Percentiles rank a stretch among this genome's conserved stretches.
Evolutionary conservation across 352 stramenopile genomes (phyloP).

Genomic region (Phytophthora brassicae): DNA sequence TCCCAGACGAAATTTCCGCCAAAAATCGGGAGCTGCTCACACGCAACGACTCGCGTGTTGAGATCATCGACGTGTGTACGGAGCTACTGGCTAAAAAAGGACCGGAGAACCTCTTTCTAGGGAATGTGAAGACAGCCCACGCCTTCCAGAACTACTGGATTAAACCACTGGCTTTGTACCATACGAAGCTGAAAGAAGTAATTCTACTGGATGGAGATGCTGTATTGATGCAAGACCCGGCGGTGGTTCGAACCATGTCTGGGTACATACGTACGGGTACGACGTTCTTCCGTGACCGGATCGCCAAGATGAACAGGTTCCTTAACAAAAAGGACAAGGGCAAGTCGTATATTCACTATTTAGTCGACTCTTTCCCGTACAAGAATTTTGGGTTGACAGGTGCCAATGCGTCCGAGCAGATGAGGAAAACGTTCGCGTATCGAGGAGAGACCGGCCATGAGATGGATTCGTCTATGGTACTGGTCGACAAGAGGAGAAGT

Average conservation of each 20-base stretch:
- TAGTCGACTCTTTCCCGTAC: slow-evolving; percentile 54
- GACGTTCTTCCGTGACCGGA: slow-evolving; percentile 70
- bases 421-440: slow-evolving; percentile 44
- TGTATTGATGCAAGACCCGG: slow-evolving; percentile 45
- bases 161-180: slow-evolving; percentile 58
- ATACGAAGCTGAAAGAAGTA: slow-evolving; percentile 49
- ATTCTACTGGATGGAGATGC: slow-evolving; percentile 63
- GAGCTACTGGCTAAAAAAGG: slow-evolving; percentile 37
- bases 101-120: slow-evolving; percentile 29
- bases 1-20: slow-evolving; percentile 43
- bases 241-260: slow-evolving; percentile 31
- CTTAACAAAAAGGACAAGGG: slow-evolving; percentile 33
- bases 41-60: slow-evolving; percentile 41
- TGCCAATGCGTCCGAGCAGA: slow-evolving; percentile 35
- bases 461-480: slow-evolving; percentile 63
- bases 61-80: slow-evolving; percentile 67
- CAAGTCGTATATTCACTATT: slow-evolving; percentile 36
- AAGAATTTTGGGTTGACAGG: slow-evolving; percentile 34
- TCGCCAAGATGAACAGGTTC: slow-evolving; percentile 42
- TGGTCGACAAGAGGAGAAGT: slow-evolving; percentile 42
- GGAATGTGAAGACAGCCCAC: slow-evolving; percentile 21
- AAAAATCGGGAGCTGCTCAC: slow-evolving; percentile 39
- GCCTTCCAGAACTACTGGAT: slow-evolving; percentile 62
- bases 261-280: slow-evolving; percentile 51
- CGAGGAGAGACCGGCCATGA: slow-evolving; percentile 44